Base-by-base conservation (phyloP, 2,329 filamentous ascomycete genomes). In the Pezicula rhizophila region DNA sequence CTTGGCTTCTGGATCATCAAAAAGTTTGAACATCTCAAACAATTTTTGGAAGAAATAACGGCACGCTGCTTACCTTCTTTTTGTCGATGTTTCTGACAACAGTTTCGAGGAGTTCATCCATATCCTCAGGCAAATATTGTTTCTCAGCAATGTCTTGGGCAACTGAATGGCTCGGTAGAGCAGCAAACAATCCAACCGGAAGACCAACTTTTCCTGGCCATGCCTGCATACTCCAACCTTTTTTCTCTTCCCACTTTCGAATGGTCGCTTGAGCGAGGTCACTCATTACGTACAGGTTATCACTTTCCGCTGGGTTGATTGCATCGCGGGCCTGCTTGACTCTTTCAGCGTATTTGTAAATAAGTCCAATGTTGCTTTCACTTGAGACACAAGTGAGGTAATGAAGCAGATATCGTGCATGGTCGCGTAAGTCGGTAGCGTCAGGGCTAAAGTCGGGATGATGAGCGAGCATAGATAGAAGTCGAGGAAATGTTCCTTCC, bases 291-390 rank as follows among this genome's bases (percentile, higher is more conserved):
- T 96, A 95, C 1, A 99, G 75, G 53, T 84, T 82, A 49, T 90
- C 82, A 58, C 85, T 88, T 51, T 77, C 74, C 1, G 76, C 71
- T 0, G 81, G 78, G 20, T 79, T 77, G 52, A 97, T 81, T 11
- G 80, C 87, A 65, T 99, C 93, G 38, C 81, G 78, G 8, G 91
- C 87, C 66, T 92, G 87, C 73, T 99, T 99, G 47, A 96, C 85
- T 8, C 90, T 83, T 68, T 97, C 91, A 11, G 90, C 90, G 53
- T 96, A 87, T 66, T 93, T 89, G 72, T 87, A 93, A 37, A 99
- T 90, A 52, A 96, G 73, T 0, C 87, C 86, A 14, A 97, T 75
- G 59, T 96, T 99, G 40, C 88, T 80, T 65, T 95, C 87, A 0
- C 84, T 92, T 8, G 89, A 89, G 15, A 96, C 83, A 34, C 84